A percentile compares a stretch with the other conserved stretches of the same genome.
Evolutionary conservation across 306 rosid species (phyloP).

Genomic region (Cicer bijugum): DNA sequence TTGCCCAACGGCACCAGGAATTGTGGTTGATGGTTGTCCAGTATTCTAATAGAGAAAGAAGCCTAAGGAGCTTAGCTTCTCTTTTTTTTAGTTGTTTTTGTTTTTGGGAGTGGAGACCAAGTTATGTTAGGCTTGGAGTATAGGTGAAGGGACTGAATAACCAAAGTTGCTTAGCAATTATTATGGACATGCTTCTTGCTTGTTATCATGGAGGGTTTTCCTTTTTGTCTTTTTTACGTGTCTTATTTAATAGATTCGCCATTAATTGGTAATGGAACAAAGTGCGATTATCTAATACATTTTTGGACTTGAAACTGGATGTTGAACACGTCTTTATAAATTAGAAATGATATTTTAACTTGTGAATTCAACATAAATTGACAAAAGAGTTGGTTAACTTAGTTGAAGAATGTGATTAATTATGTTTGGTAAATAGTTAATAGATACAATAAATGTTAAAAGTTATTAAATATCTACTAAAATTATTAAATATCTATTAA

Average conservation of each 20-base stretch:
- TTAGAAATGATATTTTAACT: too few relatives aligned
- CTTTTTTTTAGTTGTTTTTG: not conserved
- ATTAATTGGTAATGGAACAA: slow-evolving; percentile 33
- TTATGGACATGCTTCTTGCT: slow-evolving; percentile 46
- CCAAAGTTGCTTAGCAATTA: slow-evolving; percentile 45
- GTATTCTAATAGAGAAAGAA: slow-evolving; percentile 54
- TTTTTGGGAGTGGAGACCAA: slow-evolving; percentile 33
- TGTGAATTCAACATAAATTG: too few relatives aligned
- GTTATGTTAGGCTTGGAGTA: slow-evolving; percentile 26
- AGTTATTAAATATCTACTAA: too few relatives aligned
- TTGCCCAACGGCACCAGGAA: slow-evolving; percentile 93
- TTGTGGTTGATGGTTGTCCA: slow-evolving; percentile 75
- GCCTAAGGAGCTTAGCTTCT: slow-evolving; percentile 1
- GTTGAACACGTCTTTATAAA: not conserved
- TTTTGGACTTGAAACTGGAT: slow-evolving; percentile 8
- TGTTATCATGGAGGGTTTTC: slow-evolving; percentile 11
- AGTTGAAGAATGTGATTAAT: too few relatives aligned
- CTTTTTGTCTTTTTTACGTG: not conserved
- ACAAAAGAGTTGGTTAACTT: too few relatives aligned
- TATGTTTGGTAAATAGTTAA: too few relatives aligned
- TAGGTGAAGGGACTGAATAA: slow-evolving; percentile 44
- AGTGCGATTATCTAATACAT: not conserved
- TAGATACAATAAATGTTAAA: too few relatives aligned
- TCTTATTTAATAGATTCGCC: not conserved
- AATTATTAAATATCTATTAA: too few relatives aligned